A percentile compares a stretch with the other conserved stretches of the same genome.
phyloP scores from a whole-genome alignment of 2,329 filamentous ascomycete genomes.

The Diplodia sapinea region DNA sequence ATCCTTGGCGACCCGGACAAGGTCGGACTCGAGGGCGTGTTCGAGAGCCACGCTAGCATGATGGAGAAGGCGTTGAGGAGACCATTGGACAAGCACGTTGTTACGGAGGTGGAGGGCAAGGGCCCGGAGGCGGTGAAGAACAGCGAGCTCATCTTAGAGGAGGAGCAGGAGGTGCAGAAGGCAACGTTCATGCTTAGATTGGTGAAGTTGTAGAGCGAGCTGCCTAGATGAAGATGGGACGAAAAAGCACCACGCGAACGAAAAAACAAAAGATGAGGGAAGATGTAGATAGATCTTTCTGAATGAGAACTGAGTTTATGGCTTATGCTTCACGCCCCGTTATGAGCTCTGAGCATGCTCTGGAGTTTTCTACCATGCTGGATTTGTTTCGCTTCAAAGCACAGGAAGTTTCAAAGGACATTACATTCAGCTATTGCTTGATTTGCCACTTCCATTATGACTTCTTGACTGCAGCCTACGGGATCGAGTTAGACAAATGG shows the following conservation, averaged over 20 bases:
- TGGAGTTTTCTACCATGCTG: no score
- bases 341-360: not conserved
- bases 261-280: not conserved
- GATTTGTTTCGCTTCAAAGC: not conserved
- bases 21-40: constrained; percentile 72
- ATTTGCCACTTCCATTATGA: not conserved
- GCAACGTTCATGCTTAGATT: constrained; percentile 79
- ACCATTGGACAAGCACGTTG: constrained; percentile 72
- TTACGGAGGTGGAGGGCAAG: constrained; percentile 65
- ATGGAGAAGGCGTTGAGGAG: constrained; percentile 81
- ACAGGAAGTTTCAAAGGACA: not conserved
- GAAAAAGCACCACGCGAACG: not conserved
- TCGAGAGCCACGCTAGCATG: constrained; percentile 68
- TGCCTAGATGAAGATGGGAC: constrained; percentile 1
- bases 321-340: not conserved
- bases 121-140: constrained; percentile 56
- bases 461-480: constrained; percentile 20
- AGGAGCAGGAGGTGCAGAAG: constrained; percentile 85
- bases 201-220: constrained; percentile 62
- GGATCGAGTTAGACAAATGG: not conserved
- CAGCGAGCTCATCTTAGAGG: constrained; percentile 73
- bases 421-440: not conserved
- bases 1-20: constrained; percentile 80
- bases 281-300: constrained; percentile 18
- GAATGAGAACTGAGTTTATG: constrained; percentile 3